Conservation (phyloP, 352 stramenopile species). For the Phytophthora crassamura region DNA sequence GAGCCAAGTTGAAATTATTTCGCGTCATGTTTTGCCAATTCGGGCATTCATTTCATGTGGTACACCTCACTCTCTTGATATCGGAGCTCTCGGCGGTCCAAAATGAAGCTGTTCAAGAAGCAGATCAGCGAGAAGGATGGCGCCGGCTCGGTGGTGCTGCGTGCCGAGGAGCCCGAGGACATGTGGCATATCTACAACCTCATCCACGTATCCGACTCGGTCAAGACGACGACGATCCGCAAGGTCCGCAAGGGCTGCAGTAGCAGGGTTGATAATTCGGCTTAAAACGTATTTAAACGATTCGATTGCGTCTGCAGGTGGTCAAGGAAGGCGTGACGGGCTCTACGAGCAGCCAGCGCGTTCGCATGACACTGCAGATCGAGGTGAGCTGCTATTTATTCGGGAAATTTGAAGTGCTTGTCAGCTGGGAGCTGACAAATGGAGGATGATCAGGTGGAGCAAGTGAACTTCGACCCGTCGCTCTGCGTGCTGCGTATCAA, state of each 20-base stretch:
- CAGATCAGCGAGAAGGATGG: constrained; percentile 96
- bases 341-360: constrained; percentile 94
- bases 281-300: constrained; percentile 26
- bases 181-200: constrained; percentile 99
- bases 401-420: neutral
- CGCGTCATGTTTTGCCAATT: constrained; percentile 1
- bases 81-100: neutral
- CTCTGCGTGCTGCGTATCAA: constrained; percentile 94
- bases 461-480: constrained; percentile 97
- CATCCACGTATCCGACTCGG: constrained; percentile 93
- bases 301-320: constrained; percentile 59
- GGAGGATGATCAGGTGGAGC: constrained; percentile 80
- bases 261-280: no score
- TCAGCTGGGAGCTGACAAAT: constrained; percentile 2
- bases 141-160: constrained; percentile 91
- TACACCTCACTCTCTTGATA: neutral
- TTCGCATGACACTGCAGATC: constrained; percentile 97
- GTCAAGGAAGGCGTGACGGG: constrained; percentile 96
- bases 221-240: constrained; percentile 97
- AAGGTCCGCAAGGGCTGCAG: constrained; percentile 81
- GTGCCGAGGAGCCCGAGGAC: constrained; percentile 96
- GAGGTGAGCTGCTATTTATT: constrained; percentile 43
- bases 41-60: no score
- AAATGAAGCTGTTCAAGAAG: constrained; percentile 94
- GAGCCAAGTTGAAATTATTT: constrained; percentile 21